Conservation (phyloP, 1,139 yeast species). For the Candida sanyaensis region DNA sequence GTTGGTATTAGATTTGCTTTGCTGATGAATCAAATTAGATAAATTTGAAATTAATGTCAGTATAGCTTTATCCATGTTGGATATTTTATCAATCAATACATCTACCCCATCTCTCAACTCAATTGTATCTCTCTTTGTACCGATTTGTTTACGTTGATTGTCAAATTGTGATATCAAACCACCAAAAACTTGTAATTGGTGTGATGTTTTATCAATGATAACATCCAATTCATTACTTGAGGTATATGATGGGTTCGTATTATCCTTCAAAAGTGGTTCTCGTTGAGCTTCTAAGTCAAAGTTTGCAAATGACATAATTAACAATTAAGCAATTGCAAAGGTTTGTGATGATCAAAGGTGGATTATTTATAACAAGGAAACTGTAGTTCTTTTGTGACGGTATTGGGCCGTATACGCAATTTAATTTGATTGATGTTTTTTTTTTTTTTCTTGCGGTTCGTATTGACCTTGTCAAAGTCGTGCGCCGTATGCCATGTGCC, state of each 20-base stretch:
- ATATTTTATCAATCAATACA: constrained; percentile 25
- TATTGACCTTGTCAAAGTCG: no score
- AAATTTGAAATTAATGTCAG: constrained; percentile 31
- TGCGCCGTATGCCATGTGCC: neutral
- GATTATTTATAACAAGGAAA: neutral
- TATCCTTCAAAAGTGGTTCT: constrained; percentile 15
- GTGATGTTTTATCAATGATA: constrained; percentile 37
- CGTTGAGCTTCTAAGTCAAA: constrained; percentile 59
- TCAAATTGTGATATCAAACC: constrained; percentile 51
- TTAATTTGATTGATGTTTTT: neutral
- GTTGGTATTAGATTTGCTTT: constrained; percentile 13
- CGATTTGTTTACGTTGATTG: constrained; percentile 50
- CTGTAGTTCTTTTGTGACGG: neutral
- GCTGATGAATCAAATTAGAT: constrained; percentile 30
- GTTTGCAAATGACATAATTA: constrained; percentile 62
- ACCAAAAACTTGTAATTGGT: constrained; percentile 52
- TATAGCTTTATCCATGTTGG: constrained; percentile 36
- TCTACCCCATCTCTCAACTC: constrained; percentile 44
- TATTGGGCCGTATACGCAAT: neutral
- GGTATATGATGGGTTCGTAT: neutral
- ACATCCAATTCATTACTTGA: constrained; percentile 29
- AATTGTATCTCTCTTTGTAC: constrained; percentile 54
- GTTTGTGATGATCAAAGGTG: neutral
- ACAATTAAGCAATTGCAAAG: neutral
- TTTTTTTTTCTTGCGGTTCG: neutral